phyloP scores from a whole-genome alignment of 1,284 basidiomycete species.

The Trametes hirsuta region DNA sequence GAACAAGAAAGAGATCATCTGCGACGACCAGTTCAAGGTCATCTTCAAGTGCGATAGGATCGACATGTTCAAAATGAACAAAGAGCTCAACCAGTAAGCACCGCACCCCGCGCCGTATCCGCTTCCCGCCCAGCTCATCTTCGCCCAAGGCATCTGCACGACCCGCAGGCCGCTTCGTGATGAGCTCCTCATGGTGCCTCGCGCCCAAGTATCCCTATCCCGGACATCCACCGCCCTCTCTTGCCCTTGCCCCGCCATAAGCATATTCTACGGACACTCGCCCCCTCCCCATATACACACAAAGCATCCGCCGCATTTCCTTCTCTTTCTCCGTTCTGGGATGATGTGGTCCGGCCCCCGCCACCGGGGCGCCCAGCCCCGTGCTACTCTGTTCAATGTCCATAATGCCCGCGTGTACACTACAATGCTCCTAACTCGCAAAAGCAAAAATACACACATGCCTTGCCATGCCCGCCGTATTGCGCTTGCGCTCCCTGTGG shows the following conservation, averaged over 20 bases:
- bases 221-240: neutral
- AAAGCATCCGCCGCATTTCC: neutral
- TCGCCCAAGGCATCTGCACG: constrained; percentile 14
- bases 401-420: constrained; percentile 12
- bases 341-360: neutral
- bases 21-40: constrained; percentile 68
- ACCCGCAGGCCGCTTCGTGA: constrained; percentile 7
- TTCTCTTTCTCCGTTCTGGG: neutral
- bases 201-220: neutral
- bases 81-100: constrained; percentile 73
- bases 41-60: constrained; percentile 80
- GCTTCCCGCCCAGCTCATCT: neutral
- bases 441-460: neutral
- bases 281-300: neutral
- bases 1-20: constrained; percentile 82
- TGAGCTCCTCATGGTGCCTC: neutral
- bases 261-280: neutral
- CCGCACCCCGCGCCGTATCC: too few species aligned
- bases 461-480: neutral
- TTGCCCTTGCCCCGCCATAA: neutral
- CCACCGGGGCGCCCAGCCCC: neutral
- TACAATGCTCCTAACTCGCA: constrained; percentile 11
- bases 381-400: neutral
- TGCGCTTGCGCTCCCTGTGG: too few species aligned
- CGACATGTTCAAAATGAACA: constrained; percentile 90